These are phyloP conservation scores for Myriosclerotinia duriaeana DNA, from an alignment of 2,329 filamentous ascomycete species.

Conservation along the genomic window DNA sequence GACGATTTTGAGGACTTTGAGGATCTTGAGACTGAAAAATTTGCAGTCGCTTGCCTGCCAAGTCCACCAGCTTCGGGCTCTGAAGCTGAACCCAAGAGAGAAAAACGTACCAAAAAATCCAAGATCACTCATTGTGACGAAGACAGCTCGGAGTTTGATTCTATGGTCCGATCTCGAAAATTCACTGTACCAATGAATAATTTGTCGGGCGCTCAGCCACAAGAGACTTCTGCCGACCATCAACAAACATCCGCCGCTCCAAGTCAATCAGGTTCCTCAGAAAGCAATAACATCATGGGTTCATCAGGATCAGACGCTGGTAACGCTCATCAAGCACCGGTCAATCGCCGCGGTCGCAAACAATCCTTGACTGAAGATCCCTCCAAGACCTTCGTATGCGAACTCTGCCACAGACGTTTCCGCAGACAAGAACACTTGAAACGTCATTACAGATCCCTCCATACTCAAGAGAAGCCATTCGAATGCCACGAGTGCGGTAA, in stretches of 20 bases:
- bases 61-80: conserved; percentile 58
- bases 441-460: conserved; percentile 95
- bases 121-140: conserved; percentile 47
- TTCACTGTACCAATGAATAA: conserved; percentile 41
- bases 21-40: conserved; percentile 64
- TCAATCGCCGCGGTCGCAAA: conserved; percentile 93
- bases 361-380: conserved; percentile 97
- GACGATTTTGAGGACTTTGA: conserved; percentile 76
- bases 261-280: conserved; percentile 46
- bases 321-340: conserved; percentile 51
- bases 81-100: conserved; percentile 49
- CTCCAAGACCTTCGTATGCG: conserved; percentile 97
- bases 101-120: conserved; percentile 60
- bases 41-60: conserved; percentile 61
- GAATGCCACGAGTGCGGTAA: conserved; percentile 97
- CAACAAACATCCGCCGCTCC: conserved; percentile 41
- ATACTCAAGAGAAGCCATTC: conserved; percentile 98
- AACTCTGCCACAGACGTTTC: conserved; percentile 94
- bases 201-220: conserved; percentile 35
- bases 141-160: conserved; percentile 42
- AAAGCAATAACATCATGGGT: conserved; percentile 45
- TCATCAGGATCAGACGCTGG: conserved; percentile 43
- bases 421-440: conserved; percentile 97
- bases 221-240: conserved; percentile 35
- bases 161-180: conserved; percentile 41